Conservation (phyloP, 1,284 basidiomycete species). For the Stygiomarasmius scandens region DNA sequence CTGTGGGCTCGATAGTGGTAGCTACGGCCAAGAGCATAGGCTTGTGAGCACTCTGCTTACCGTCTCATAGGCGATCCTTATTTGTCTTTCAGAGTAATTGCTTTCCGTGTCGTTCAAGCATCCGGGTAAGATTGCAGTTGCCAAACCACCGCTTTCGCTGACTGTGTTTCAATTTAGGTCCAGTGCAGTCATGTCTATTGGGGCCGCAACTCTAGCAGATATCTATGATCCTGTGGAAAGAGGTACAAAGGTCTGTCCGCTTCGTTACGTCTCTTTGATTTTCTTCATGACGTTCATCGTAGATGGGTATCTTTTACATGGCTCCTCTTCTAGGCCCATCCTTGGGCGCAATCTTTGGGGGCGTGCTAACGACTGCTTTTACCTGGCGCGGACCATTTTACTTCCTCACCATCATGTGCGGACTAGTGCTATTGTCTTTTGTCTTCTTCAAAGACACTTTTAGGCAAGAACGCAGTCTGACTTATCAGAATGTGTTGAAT, state of each 20-base stretch:
- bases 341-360: slow-evolving; percentile 74
- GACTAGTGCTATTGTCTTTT: slow-evolving; percentile 59
- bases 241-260: slow-evolving; percentile 57
- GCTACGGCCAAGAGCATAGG: slow-evolving; percentile 63
- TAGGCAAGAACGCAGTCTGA: slow-evolving; percentile 75
- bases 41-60: slow-evolving; percentile 31
- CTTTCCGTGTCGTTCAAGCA: slow-evolving; percentile 72
- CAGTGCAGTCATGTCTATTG: slow-evolving; percentile 77
- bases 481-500: slow-evolving; percentile 68
- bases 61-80: no score
- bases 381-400: slow-evolving; percentile 83
- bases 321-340: slow-evolving; percentile 64
- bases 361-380: slow-evolving; percentile 68
- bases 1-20: slow-evolving; percentile 64
- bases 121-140: slow-evolving; percentile 55
- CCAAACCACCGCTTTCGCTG: no score
- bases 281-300: slow-evolving; percentile 1
- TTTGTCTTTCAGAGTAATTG: slow-evolving; percentile 55
- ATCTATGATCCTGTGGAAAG: slow-evolving; percentile 81
- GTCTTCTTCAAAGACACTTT: slow-evolving; percentile 82
- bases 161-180: no score
- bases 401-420: slow-evolving; percentile 72
- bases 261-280: background rate
- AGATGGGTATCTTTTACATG: slow-evolving; percentile 78
- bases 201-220: slow-evolving; percentile 82